A percentile compares a stretch with the other conserved stretches of the same genome.
phyloP scores from a whole-genome alignment of 2,329 filamentous ascomycete species.

The Claviceps cyperi region DNA sequence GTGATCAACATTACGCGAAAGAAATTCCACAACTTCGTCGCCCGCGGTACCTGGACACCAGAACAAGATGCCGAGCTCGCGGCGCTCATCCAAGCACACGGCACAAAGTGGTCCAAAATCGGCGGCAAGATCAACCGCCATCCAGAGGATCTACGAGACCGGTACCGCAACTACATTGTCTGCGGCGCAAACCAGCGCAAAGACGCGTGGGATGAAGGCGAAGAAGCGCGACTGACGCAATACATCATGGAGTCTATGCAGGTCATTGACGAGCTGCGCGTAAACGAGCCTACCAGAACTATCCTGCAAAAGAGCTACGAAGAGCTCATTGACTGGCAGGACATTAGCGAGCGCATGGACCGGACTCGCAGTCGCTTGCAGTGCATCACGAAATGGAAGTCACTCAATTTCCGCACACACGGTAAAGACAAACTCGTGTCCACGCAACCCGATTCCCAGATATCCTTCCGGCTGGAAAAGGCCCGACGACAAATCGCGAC shows the following conservation, averaged over 20 bases:
- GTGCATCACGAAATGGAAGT: constrained; percentile 53
- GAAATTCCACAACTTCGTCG: constrained; percentile 50
- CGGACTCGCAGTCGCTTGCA: constrained; percentile 50
- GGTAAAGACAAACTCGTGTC: constrained; percentile 20
- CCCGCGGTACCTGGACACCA: constrained; percentile 30
- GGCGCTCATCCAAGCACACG: constrained; percentile 20
- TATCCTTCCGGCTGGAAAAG: constrained; percentile 28
- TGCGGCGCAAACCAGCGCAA: constrained; percentile 38
- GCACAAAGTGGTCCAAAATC: constrained; percentile 47
- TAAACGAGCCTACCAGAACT: constrained; percentile 17
- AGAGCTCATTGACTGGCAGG: constrained; percentile 48
- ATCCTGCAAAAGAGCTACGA: constrained; percentile 29
- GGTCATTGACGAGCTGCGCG: constrained; percentile 27
- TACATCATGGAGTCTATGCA: constrained; percentile 39
- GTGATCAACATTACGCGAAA: constrained; percentile 43
- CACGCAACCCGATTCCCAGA: constrained; percentile 17
- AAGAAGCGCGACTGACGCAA: constrained; percentile 38
- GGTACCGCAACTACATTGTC: constrained; percentile 53
- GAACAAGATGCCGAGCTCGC: constrained; percentile 23
- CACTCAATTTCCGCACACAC: constrained; percentile 22
- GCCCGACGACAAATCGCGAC: constrained; percentile 26
- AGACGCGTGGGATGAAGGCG: constrained; percentile 44
- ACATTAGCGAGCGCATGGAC: constrained; percentile 47
- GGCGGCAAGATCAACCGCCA: constrained; percentile 48
- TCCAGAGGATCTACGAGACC: constrained; percentile 51